These are phyloP conservation scores for Cocos nucifera DNA, from an alignment of 176 grass and related monocot species.

Conservation along the genomic window DNA sequence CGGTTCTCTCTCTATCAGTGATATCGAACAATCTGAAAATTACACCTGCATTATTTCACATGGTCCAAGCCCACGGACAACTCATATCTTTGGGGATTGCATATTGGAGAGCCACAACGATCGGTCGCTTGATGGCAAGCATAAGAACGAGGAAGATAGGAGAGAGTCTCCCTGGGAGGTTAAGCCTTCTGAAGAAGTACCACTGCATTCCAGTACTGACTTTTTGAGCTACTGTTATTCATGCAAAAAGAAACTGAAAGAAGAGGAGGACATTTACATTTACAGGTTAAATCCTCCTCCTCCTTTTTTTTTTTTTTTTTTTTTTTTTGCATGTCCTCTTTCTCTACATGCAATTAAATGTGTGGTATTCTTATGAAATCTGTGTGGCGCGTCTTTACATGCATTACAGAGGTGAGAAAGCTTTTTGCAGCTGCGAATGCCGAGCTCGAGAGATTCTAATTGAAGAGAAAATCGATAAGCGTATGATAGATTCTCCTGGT, in stretches of 20 bases:
- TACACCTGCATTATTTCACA: slow-evolving; percentile 85
- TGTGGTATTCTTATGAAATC: not conserved
- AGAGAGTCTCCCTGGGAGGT: slow-evolving; percentile 30
- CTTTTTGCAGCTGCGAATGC: slow-evolving; percentile 83
- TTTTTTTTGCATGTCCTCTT: not conserved
- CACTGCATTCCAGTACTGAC: not conserved
- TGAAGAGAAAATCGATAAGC: slow-evolving; percentile 46
- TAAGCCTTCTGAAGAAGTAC: slow-evolving; percentile 28
- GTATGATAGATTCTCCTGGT: slow-evolving; percentile 17
- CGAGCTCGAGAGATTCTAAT: slow-evolving; percentile 37
- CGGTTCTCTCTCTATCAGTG: not conserved
- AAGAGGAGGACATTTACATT: slow-evolving; percentile 60
- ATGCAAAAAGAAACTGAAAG: slow-evolving; percentile 55
- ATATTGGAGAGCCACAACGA: slow-evolving; percentile 32
- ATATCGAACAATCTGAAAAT: slow-evolving; percentile 51
- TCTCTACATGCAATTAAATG: not conserved
- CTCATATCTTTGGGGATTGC: slow-evolving; percentile 58
- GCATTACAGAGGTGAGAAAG: slow-evolving; percentile 59
- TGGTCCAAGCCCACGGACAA: slow-evolving; percentile 60
- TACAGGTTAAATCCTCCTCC: slow-evolving; percentile 39
- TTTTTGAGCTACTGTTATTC: slow-evolving; percentile 38
- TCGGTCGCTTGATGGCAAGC: not conserved
- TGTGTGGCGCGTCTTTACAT: not conserved
- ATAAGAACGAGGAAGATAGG: not conserved
- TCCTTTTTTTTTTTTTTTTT: no score